Percentiles rank a stretch among this genome's conserved stretches.
phyloP scores from a whole-genome alignment of 176 grass and related monocot genomes.

The Chloris gayana region DNA sequence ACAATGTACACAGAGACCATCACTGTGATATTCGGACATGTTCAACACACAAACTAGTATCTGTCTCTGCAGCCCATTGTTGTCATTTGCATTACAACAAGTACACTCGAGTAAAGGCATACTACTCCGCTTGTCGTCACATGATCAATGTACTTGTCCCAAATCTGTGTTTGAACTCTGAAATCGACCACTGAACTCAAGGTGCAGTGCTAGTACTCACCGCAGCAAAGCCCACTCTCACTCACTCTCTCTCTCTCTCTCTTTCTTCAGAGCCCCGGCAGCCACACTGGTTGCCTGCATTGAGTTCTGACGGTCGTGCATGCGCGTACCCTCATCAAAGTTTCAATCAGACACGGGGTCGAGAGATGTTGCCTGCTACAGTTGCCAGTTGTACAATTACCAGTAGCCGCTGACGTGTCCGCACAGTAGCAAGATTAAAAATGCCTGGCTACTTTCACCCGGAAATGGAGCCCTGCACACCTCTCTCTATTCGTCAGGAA shows the following conservation, averaged over 20 bases:
- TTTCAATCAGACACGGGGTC: slow-evolving; percentile 40
- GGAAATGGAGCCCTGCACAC: slow-evolving; percentile 1
- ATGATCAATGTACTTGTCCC: slow-evolving; percentile 9
- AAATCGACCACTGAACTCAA: background rate
- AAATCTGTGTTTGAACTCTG: background rate
- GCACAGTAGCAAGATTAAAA: slow-evolving; percentile 7
- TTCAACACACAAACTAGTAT: slow-evolving; percentile 16
- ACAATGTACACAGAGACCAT: background rate
- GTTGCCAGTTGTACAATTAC: background rate
- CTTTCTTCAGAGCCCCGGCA: background rate
- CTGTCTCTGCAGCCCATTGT: background rate
- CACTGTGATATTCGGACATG: slow-evolving; percentile 13
- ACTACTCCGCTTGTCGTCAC: background rate
- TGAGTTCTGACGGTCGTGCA: background rate
- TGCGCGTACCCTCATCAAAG: background rate
- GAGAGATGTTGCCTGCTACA: slow-evolving; percentile 35
- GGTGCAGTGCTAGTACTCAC: background rate
- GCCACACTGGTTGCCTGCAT: background rate
- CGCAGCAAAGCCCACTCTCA: background rate
- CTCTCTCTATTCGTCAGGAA: background rate
- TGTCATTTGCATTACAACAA: background rate
- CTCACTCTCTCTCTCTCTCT: background rate
- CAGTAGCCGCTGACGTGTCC: slow-evolving; percentile 9
- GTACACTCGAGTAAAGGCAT: background rate
- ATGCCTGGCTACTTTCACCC: background rate